Evolutionary conservation across 2,329 filamentous ascomycete genomes (phyloP).

Genomic region (Penicillium italicum): DNA sequence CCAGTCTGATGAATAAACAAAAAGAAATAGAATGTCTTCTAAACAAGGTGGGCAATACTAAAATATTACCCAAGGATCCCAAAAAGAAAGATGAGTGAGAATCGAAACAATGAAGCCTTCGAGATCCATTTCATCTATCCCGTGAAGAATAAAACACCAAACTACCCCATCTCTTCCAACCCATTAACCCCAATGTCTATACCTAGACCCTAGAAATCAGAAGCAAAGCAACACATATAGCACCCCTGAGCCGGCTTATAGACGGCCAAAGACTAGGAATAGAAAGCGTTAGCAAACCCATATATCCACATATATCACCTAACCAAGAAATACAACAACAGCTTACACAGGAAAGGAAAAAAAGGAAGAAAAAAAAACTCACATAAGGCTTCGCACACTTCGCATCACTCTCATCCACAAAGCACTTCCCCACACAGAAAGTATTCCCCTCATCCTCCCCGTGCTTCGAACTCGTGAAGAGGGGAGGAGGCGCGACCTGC

Average conservation of each 20-base stretch:
- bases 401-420: slow-evolving; percentile 5
- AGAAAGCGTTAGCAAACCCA: neutral
- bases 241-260: slow-evolving; percentile 11
- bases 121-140: neutral
- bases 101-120: neutral
- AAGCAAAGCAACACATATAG: slow-evolving; percentile 15
- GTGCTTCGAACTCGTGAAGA: neutral
- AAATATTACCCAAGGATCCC: neutral
- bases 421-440: slow-evolving; percentile 18
- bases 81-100: neutral
- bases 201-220: slow-evolving; percentile 3
- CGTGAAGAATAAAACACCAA: neutral
- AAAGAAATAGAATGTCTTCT: neutral
- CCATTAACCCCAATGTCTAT: neutral
- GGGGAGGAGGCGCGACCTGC: slow-evolving; percentile 10
- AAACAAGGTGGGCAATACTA: neutral
- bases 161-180: neutral
- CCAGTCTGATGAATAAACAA: neutral
- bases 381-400: slow-evolving; percentile 14
- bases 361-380: slow-evolving; percentile 2
- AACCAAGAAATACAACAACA: no score
- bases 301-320: neutral
- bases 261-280: neutral
- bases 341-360: no score
- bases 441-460: slow-evolving; percentile 15